phyloP scores from a whole-genome alignment of 805 yeast species.

The Saccharomycopsis synnaedendra region DNA sequence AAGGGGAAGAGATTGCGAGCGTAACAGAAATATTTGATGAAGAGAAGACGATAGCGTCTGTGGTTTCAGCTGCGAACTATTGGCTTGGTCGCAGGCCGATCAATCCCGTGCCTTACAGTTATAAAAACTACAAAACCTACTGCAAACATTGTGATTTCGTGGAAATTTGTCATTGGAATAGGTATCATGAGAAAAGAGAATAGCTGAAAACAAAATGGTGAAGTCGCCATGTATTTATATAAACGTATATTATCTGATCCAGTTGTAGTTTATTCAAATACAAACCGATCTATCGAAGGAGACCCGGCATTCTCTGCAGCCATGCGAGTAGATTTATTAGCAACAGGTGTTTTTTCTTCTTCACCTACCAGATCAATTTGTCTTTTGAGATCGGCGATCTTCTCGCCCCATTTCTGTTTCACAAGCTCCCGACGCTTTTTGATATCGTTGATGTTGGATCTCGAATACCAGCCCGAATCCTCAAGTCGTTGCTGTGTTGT shows the following conservation, averaged over 20 bases:
- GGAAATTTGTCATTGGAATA: constrained; percentile 30
- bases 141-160: constrained; percentile 49
- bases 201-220: neutral
- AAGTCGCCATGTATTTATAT: neutral
- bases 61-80: constrained; percentile 29
- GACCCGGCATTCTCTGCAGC: neutral
- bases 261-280: neutral
- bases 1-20: constrained; percentile 31
- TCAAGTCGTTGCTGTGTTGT: constrained; percentile 6
- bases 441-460: constrained; percentile 13
- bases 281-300: constrained; percentile 4
- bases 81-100: constrained; percentile 55
- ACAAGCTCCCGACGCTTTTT: constrained; percentile 2
- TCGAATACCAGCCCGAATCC: constrained; percentile 17
- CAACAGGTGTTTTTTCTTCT: neutral
- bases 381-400: constrained; percentile 3
- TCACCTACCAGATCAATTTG: constrained; percentile 4
- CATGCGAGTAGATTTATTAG: too few species aligned
- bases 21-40: constrained; percentile 28
- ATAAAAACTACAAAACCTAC: constrained; percentile 25
- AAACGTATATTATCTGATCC: neutral
- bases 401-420: constrained; percentile 7
- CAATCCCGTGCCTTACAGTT: constrained; percentile 26
- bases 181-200: neutral
- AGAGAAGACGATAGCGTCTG: constrained; percentile 21